Conservation (phyloP, 192 early-diverging fungal species). For the Coemansia sp. region DNA sequence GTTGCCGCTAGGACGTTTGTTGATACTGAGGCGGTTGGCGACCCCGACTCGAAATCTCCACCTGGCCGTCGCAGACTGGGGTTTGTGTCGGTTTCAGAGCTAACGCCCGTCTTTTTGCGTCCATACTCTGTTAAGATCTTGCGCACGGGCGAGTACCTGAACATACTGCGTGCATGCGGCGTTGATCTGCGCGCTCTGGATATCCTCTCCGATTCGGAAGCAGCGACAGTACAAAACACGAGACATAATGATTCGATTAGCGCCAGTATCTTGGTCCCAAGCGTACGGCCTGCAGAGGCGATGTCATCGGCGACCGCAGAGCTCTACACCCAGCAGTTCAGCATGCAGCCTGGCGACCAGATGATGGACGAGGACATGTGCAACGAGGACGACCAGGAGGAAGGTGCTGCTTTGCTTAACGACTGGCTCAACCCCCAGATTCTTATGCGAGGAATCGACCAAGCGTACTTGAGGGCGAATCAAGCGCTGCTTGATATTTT, state of each 20-base stretch:
- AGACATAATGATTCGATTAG: neutral
- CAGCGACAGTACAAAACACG: neutral
- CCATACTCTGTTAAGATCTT: conserved; percentile 78
- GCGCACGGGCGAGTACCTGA: conserved; percentile 91
- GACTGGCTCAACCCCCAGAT: conserved; percentile 41
- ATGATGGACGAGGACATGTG: neutral
- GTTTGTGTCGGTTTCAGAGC: conserved; percentile 35
- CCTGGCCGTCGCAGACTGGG: conserved; percentile 6
- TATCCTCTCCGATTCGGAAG: neutral
- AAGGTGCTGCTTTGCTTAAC: conserved; percentile 5
- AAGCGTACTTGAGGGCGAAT: conserved; percentile 89
- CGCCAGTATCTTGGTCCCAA: neutral
- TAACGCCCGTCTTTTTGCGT: conserved; percentile 74
- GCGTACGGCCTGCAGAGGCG: conserved; percentile 7
- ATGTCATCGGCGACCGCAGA: neutral
- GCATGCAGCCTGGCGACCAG: conserved; percentile 1
- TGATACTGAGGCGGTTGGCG: conserved; percentile 57
- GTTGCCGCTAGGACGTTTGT: conserved; percentile 71
- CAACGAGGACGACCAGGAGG: conserved; percentile 6
- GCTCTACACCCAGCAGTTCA: neutral
- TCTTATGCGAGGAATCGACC: conserved; percentile 70
- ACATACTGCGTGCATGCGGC: conserved; percentile 83
- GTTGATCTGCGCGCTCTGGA: conserved; percentile 40
- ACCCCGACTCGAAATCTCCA: conserved; percentile 1
- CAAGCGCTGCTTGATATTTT: conserved; percentile 76